These are phyloP conservation scores for Fusarium protoensiforme DNA, from an alignment of 2,329 filamentous ascomycete genomes.

Conservation along the genomic window DNA sequence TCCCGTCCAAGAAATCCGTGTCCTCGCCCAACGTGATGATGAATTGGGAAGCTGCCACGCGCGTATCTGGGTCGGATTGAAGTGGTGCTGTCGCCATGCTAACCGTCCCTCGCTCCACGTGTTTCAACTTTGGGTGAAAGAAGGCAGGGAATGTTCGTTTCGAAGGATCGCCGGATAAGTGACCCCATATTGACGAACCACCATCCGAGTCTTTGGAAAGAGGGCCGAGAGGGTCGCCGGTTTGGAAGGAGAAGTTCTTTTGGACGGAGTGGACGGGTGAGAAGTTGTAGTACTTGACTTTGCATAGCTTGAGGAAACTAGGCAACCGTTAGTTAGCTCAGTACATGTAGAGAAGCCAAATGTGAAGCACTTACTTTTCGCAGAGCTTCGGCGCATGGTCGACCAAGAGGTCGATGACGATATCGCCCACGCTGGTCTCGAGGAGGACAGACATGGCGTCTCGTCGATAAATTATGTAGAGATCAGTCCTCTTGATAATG, in stretches of 20 bases:
- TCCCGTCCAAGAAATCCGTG: slow-evolving; percentile 90
- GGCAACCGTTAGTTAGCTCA: slow-evolving; percentile 60
- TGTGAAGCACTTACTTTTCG: slow-evolving; percentile 82
- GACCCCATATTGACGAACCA: slow-evolving; percentile 91
- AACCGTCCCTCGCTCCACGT: slow-evolving; percentile 88
- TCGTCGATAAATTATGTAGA: too few relatives aligned
- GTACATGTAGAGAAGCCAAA: slow-evolving; percentile 9
- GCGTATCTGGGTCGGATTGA: slow-evolving; percentile 79
- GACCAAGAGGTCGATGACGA: slow-evolving; percentile 92
- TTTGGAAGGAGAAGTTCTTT: slow-evolving; percentile 96
- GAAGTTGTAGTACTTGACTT: slow-evolving; percentile 99
- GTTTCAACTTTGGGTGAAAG: slow-evolving; percentile 88
- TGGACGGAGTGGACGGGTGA: slow-evolving; percentile 91
- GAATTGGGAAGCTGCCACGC: slow-evolving; percentile 91
- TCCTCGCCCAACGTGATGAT: slow-evolving; percentile 91
- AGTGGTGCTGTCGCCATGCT: slow-evolving; percentile 95
- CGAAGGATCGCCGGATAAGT: slow-evolving; percentile 73
- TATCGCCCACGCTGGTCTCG: slow-evolving; percentile 92
- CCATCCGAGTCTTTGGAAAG: slow-evolving; percentile 88
- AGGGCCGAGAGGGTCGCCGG: slow-evolving; percentile 92
- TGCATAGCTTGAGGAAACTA: slow-evolving; percentile 98
- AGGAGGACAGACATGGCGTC: slow-evolving; percentile 86
- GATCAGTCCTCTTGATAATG: background rate
- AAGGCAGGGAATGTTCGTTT: slow-evolving; percentile 85
- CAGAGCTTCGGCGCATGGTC: slow-evolving; percentile 92